Conservation (phyloP, 1,139 yeast genomes). For the Spathaspora sp. region DNA sequence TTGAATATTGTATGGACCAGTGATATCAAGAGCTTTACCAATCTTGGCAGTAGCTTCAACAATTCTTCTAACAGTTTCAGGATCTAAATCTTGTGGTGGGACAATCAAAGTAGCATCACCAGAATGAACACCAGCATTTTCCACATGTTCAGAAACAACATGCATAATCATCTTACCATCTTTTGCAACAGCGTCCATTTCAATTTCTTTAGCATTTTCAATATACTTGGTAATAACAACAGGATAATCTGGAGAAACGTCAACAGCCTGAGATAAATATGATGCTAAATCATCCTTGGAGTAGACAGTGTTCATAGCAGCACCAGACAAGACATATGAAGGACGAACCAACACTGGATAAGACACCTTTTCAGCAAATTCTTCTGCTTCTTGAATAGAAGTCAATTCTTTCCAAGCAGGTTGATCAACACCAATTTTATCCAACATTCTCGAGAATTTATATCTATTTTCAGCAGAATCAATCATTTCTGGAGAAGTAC, state of each 20-base stretch:
- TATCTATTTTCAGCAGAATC: slow-evolving; percentile 98
- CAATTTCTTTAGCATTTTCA: slow-evolving; percentile 97
- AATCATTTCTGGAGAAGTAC: slow-evolving; percentile 98
- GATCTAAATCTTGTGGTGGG: slow-evolving; percentile 91
- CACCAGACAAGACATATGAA: slow-evolving; percentile 95
- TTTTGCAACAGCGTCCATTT: slow-evolving; percentile 97
- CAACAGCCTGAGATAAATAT: slow-evolving; percentile 90
- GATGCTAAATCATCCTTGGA: slow-evolving; percentile 86
- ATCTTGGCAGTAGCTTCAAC: slow-evolving; percentile 89
- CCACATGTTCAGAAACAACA: slow-evolving; percentile 98
- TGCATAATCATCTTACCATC: slow-evolving; percentile 96
- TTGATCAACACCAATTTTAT: slow-evolving; percentile 95
- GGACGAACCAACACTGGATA: slow-evolving; percentile 98
- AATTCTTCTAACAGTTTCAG: slow-evolving; percentile 58
- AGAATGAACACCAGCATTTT: slow-evolving; percentile 98
- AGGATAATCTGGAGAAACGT: slow-evolving; percentile 96
- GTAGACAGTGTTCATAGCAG: slow-evolving; percentile 97
- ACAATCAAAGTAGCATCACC: slow-evolving; percentile 98
- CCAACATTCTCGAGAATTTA: slow-evolving; percentile 97
- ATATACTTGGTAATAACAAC: slow-evolving; percentile 97
- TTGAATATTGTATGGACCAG: slow-evolving; percentile 98
- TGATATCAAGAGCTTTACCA: slow-evolving; percentile 91
- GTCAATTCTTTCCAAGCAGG: slow-evolving; percentile 99
- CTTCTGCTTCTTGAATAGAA: slow-evolving; percentile 89
- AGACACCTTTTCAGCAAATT: slow-evolving; percentile 84